Base-by-base conservation (phyloP, 2,329 filamentous ascomycete genomes). In the Lecanosticta acicola region DNA sequence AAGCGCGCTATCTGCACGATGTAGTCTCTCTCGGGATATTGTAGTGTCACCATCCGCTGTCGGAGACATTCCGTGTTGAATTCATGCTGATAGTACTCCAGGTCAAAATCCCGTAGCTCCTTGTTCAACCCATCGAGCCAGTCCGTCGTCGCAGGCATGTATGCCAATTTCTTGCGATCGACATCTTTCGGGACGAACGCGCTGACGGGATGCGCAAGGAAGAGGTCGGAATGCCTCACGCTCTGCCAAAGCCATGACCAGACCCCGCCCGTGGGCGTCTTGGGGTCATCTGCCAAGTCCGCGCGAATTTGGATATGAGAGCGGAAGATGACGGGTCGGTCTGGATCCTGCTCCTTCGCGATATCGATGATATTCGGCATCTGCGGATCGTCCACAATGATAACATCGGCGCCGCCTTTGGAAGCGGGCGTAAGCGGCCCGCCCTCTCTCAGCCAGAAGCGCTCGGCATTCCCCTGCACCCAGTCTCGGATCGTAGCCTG, bases 91-190 rank as follows among this genome's bases (percentile, higher is more conserved):
- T 91, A 91, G 67, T 85, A 88, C 10, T 79, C 77, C 4, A 75
- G 72, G 59, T 88, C 84, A 79, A 82, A 88, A 41, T 77, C 72
- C 48, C 77, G 78, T 64, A 91, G 74, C 18, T 72, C 67, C 66
- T 93, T 93, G 71, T 90, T 93, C 55, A 91, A 66, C 7, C 87
- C 87, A 61, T 93, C 87, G 3, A 89, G 73, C 83, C 86, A 93
- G 65, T 93, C 87, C 0, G 86, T 91, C 0, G 85, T 85, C 9
- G 87, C 87, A 2, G 86, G 86, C 62, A 91, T 72, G 62, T 89
- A 89, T 1, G 79, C 81, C 0, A 91, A 81, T 55, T 78, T 84
- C 43, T 82, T 71, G 1, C 66, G 67, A 1, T 81, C 79, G 3
- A 93, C 84, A 46, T 72, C 81, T 21, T 73, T 68, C 2, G 87